Evolutionary conservation across 306 rosid species (phyloP), one percentile per base, ranked within the genome.

Genomic region (Fagus sylvatica): DNA sequence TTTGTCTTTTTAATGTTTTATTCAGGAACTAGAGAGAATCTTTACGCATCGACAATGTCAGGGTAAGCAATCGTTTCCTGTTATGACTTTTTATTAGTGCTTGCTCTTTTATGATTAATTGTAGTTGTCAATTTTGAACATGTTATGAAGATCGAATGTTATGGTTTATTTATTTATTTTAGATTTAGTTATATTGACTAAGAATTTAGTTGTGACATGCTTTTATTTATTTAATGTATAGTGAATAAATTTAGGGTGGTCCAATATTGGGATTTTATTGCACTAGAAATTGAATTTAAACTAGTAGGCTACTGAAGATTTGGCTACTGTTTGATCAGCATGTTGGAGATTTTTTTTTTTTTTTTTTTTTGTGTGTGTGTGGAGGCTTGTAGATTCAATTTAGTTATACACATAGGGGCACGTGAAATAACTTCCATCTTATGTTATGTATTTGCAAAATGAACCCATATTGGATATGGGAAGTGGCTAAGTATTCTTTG

Each of bases 1-100:
- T 66, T 66, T n/a, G 17, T 39, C 13, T 5, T 12, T 66, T 17
- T 37, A 22, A 22, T 22, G 9, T 66, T 16, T 66, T 39, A 4
- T 66, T 66, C 49, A 66, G 71, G 71, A n/a, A n/a, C 71, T 43
- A 37, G 30, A 66, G 7, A n/a, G 46, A 66, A 17, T 1, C 3
- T n/a, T 39, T 1, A 66, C 9, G 49, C 71, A 66, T 66, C 49
- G 41, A 66, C 32, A 66, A 66, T 66, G 71, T 66, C 71, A 15
- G 49, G 71, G 71, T 66, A 39, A 39, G 71, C 19, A 7, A 65
- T 39, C 49, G n/a, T 16, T 60, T 19, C 37, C 4, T 12, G 33
- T 57, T 10, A 28, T 19, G 16, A 36, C 3, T 17, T 7, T 2
- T 40, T n/a, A 8, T 12, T 39, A 3, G 11, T 0, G 9, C 51